Evolutionary conservation across 83 land plant species (phyloP).

Genomic region (Picea mariana): DNA sequence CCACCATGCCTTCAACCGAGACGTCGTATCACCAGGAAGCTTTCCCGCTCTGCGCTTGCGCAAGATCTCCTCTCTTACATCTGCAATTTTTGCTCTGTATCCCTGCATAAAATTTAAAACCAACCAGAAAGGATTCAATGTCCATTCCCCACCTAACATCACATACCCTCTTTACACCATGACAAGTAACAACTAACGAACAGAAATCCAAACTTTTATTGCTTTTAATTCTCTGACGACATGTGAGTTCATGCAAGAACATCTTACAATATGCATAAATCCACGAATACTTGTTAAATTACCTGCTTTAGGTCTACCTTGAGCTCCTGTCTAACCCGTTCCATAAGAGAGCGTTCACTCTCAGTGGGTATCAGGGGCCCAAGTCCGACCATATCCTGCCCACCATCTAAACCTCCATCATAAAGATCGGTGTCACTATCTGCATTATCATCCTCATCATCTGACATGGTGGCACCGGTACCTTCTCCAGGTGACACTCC

Average conservation of each 20-base stretch:
- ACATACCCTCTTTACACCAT: neutral
- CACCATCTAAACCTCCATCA: slow-evolving; percentile 57
- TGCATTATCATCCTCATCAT: slow-evolving; percentile 82
- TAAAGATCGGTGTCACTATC: slow-evolving; percentile 64
- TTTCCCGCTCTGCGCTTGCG: slow-evolving; percentile 45
- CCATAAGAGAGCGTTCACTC: slow-evolving; percentile 80
- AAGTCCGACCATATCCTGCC: slow-evolving; percentile 65
- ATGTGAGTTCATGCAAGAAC: neutral
- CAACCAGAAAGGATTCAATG: neutral
- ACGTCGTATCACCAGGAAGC: slow-evolving; percentile 41
- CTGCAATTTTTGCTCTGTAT: slow-evolving; percentile 27
- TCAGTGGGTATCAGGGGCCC: slow-evolving; percentile 88
- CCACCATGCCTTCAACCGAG: slow-evolving; percentile 37
- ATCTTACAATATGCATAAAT: neutral
- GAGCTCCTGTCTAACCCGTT: slow-evolving; percentile 82
- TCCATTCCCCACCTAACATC: neutral
- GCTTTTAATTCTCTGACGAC: neutral
- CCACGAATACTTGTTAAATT: neutral
- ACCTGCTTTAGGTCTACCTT: slow-evolving; percentile 87
- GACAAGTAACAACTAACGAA: neutral
- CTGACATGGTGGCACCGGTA: slow-evolving; percentile 88
- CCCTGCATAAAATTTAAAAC: slow-evolving; percentile 21
- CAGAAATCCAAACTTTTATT: neutral
- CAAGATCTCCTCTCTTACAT: slow-evolving; percentile 40
- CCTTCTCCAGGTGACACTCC: slow-evolving; percentile 90